Base-by-base conservation (phyloP, 768 basidiomycete genomes). In the Lentinula sp. region DNA sequence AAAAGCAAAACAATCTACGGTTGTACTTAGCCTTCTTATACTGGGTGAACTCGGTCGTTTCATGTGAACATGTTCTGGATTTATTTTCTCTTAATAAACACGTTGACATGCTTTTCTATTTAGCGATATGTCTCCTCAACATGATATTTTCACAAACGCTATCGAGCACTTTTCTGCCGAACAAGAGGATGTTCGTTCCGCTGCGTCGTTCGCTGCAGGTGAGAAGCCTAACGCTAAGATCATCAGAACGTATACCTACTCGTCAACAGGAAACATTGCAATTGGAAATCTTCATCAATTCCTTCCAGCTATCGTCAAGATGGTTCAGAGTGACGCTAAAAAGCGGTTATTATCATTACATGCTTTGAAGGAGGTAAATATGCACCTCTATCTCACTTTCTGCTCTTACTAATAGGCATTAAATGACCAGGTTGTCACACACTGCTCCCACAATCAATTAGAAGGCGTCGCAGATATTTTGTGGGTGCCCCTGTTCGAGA, bases 171-270 rank as follows among this genome's bases (percentile, higher is more conserved):
- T 97, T 70, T 74, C 81, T 3, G 80, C 85, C 1, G 87, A 91
- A 41, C 85, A 90, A 61, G 95, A 98, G 70, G 93, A 96, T 48
- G 80, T 93, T 13, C 82, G 94, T 49, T 85, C 91, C 37, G 93
- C 95, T 39, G 95, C 96, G 39, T 93, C 97, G 0, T 98, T 98
- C 67, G 93, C 97, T 55, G 91, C 91, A 37, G 93, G 93, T 88
- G 66, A 62, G 81, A 68, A 20, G 35, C 50, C 23, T 54, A 16
- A 4, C 15, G 48, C 7, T 42, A 46, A 55, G 18, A 41, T 10
- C 62, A 43, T n/a, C 42, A 6, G 13, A 6, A n/a, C 16, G 16
- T 18, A 20, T 28, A 50, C 7, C 28, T 36, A n/a, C 62, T 42
- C 54, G 32, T 32, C 36, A 4, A 35, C 62, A 90, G 95, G 95